Base-by-base conservation (phyloP, 2,329 filamentous ascomycete genomes). In the Hypoxylon sp. region DNA sequence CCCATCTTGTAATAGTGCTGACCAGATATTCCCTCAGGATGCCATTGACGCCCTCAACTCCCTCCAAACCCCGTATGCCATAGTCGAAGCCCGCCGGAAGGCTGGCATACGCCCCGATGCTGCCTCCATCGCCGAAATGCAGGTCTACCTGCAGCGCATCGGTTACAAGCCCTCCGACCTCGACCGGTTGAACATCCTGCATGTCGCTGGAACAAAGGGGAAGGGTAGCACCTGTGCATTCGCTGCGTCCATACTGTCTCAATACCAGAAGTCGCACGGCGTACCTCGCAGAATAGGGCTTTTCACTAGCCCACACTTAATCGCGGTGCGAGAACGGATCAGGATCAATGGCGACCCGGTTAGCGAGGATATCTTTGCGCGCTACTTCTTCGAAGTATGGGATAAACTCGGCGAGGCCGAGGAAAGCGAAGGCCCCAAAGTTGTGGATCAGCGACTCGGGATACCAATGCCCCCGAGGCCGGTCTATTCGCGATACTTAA, bases 31-130 rank as follows among this genome's bases (percentile, higher is more conserved):
- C 37, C 54, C 67, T 57, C 72, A 97, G 93, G 93, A 96, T 79
- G 96, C 95, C 52, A 90, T 98, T 70, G 85, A 89, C 73, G 89
- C 92, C 42, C 88, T 98, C 76, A 98, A 98, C 80, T 92, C 93
- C 48, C 89, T 98, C 55, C 96, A 99, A 80, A 93, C 92, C 46
- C 97, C 97, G 57, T 95, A 91, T 77, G 88, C 91, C 53, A 87
- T 93, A 56, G 87, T 98, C 17, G 90, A 97, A 77, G 89, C 91
- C 55, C 90, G 96, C 56, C 87, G 89, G 60, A 92, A 92, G 78
- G 91, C 91, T 17, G 92, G 93, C 19, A 83, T 89, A 69, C 87
- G 85, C 29, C 89, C 92, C 75, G 92, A 96, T 79, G 85, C 88
- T 66, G 84, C 85, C 62, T 84, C 92, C 7, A 89, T 96, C 52